phyloP scores from a whole-genome alignment of 441 rosid species.

The Manihot esculenta region DNA sequence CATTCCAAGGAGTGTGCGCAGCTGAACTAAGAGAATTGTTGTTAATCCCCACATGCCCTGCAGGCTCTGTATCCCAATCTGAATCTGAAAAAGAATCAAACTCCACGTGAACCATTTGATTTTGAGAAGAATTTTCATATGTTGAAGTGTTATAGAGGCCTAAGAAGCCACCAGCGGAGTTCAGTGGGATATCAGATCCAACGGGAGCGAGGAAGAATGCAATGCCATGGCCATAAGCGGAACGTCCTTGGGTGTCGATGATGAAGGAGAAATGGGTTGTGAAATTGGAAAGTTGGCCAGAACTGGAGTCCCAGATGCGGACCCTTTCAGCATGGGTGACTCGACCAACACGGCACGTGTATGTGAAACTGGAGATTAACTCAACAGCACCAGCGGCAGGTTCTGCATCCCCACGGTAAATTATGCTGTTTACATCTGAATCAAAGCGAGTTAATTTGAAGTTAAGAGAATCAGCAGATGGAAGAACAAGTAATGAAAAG shows the following conservation, averaged over 20 bases:
- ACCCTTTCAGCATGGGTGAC: slow-evolving; percentile 40
- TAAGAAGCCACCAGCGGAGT: slow-evolving; percentile 45
- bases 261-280: slow-evolving; percentile 42
- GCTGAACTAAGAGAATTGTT: slow-evolving; percentile 34
- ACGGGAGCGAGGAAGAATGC: slow-evolving; percentile 51
- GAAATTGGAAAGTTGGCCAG: slow-evolving; percentile 40
- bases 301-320: slow-evolving; percentile 42
- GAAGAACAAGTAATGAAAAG: slow-evolving; percentile 3
- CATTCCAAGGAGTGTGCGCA: no score
- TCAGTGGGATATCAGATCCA: slow-evolving; percentile 43
- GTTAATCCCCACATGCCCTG: slow-evolving; percentile 44
- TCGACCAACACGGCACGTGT: slow-evolving; percentile 49
- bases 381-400: slow-evolving; percentile 35
- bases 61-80: slow-evolving; percentile 56
- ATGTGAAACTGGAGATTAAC: slow-evolving; percentile 25
- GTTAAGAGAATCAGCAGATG: slow-evolving; percentile 19
- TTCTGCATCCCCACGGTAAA: slow-evolving; percentile 43
- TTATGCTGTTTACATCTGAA: slow-evolving; percentile 6
- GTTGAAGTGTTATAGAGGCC: slow-evolving; percentile 44
- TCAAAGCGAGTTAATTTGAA: slow-evolving; percentile 33
- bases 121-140: slow-evolving; percentile 11
- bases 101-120: slow-evolving; percentile 40
- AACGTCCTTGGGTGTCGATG: slow-evolving; percentile 23
- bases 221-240: slow-evolving; percentile 35
- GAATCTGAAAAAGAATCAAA: slow-evolving; percentile 40